Percentiles rank a stretch among this genome's conserved stretches.
Evolutionary conservation across 805 yeast species (phyloP).

Genomic region (Kuraishia borneana): DNA sequence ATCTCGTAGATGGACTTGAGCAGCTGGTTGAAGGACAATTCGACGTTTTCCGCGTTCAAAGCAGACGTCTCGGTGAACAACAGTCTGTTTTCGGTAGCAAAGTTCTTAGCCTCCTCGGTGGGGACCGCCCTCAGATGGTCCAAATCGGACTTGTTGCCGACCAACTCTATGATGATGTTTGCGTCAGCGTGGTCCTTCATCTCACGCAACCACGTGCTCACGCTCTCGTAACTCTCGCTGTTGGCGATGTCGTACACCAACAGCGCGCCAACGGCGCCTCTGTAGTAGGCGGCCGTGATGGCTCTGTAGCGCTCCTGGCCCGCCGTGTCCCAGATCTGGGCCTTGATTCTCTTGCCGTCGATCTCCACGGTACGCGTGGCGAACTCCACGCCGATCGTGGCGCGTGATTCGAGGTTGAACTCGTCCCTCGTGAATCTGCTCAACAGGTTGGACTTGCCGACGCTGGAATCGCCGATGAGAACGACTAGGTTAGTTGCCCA

Average conservation of each 20-base stretch:
- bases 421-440: constrained; percentile 94
- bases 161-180: constrained; percentile 87
- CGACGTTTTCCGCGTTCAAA: constrained; percentile 88
- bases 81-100: constrained; percentile 85
- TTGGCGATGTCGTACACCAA: constrained; percentile 93
- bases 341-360: constrained; percentile 75
- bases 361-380: constrained; percentile 91
- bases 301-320: constrained; percentile 99
- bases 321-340: constrained; percentile 98
- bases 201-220: constrained; percentile 84
- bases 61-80: constrained; percentile 96
- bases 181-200: constrained; percentile 88
- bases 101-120: constrained; percentile 92
- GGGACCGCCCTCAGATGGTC: constrained; percentile 93
- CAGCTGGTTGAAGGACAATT: constrained; percentile 85
- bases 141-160: constrained; percentile 86
- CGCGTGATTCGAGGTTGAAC: constrained; percentile 86
- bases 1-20: constrained; percentile 88
- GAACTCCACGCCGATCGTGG: constrained; percentile 96
- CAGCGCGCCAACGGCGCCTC: constrained; percentile 97
- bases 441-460: constrained; percentile 88
- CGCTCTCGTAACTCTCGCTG: constrained; percentile 75
- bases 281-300: constrained; percentile 90
- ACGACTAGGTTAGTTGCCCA: constrained; percentile 40
- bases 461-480: constrained; percentile 94